These are phyloP conservation scores for Chionographis japonica DNA, from an alignment of 106 monocot genomes.

Conservation along the genomic window DNA sequence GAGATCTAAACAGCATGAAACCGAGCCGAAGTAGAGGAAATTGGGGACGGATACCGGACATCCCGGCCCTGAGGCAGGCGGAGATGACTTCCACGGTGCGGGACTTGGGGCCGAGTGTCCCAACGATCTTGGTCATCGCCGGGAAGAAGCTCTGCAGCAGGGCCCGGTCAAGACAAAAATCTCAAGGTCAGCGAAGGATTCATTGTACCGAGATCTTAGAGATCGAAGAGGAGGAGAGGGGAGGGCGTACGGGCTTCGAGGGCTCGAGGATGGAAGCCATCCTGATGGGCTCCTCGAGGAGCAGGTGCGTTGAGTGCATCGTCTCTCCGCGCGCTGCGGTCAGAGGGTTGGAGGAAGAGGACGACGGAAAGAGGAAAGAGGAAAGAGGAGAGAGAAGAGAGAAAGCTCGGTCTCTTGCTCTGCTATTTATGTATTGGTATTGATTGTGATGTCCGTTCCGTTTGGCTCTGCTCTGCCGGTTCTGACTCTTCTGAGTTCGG, in stretches of 20 bases:
- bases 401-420: too few species aligned
- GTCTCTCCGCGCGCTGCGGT: not conserved
- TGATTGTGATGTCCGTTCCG: too few species aligned
- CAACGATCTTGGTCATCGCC: constrained; percentile 97
- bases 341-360: too few species aligned
- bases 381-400: too few species aligned
- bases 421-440: too few species aligned
- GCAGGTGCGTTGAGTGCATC: constrained; percentile 81
- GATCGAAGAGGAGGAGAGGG: not conserved
- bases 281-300: constrained; percentile 97
- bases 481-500: too few species aligned
- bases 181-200: too few species aligned
- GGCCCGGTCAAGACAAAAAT: not conserved
- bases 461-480: too few species aligned
- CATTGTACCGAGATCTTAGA: not conserved
- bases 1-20: too few species aligned
- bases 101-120: constrained; percentile 96
- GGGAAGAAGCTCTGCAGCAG: constrained; percentile 83
- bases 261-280: constrained; percentile 98
- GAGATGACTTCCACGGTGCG: constrained; percentile 85
- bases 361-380: too few species aligned
- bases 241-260: constrained; percentile 59
- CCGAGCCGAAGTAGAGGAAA: too few species aligned
- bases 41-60: constrained; percentile 65
- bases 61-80: constrained; percentile 88